Conservation (phyloP, 352 stramenopile genomes). For the Phytophthora kernoviae region DNA sequence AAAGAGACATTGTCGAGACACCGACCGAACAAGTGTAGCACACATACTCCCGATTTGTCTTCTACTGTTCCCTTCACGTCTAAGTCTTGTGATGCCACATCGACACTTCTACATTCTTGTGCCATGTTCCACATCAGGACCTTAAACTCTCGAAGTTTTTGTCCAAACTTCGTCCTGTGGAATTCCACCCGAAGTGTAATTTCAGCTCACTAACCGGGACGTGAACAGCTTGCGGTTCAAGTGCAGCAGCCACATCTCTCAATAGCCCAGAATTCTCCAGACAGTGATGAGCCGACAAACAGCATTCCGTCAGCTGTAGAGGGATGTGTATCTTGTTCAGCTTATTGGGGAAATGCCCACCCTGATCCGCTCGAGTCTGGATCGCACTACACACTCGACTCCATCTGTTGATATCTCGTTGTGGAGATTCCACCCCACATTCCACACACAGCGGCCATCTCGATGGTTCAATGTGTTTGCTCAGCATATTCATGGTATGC, state of each 20-base stretch:
- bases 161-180: constrained; percentile 8
- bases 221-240: neutral
- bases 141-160: constrained; percentile 19
- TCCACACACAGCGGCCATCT: constrained; percentile 12
- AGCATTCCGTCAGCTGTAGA: constrained; percentile 16
- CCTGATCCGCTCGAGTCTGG: constrained; percentile 1
- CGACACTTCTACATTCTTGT: neutral
- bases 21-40: constrained; percentile 5
- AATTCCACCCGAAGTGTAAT: constrained; percentile 18
- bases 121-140: constrained; percentile 13
- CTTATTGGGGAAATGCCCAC: neutral
- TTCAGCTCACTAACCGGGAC: constrained; percentile 15
- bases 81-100: neutral
- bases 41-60: neutral
- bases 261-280: constrained; percentile 11
- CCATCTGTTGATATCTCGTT: constrained; percentile 3
- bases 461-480: constrained; percentile 7
- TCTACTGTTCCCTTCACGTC: neutral
- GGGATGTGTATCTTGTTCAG: constrained; percentile 19
- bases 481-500: constrained; percentile 17
- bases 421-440: constrained; percentile 12
- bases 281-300: constrained; percentile 10
- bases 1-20: constrained; percentile 6
- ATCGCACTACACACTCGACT: constrained; percentile 1
- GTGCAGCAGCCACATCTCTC: constrained; percentile 5